Conservation (phyloP, 768 basidiomycete species). For the Leccinellum albellum region DNA sequence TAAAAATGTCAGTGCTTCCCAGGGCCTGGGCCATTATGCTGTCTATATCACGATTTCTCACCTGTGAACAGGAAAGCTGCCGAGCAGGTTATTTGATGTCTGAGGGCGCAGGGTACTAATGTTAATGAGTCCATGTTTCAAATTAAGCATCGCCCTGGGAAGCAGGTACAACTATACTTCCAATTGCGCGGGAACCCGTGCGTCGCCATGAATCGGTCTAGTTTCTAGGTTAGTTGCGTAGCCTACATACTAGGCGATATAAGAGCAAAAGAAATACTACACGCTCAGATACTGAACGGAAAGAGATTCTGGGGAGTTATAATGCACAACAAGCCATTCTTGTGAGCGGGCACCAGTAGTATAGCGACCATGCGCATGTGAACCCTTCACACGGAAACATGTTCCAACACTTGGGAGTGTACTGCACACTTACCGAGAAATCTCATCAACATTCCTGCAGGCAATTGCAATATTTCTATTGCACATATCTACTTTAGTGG, state of each 20-base stretch:
- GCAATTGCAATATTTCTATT: background rate
- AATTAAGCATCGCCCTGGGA: background rate
- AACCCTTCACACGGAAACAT: background rate
- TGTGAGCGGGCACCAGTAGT: too few species aligned
- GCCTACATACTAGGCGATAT: too few species aligned
- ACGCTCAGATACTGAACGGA: background rate
- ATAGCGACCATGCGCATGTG: background rate
- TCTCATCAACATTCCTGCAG: background rate
- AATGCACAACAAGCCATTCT: too few species aligned
- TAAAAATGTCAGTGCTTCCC: background rate
- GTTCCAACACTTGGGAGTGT: background rate
- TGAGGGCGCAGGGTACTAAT: background rate
- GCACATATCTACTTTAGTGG: background rate
- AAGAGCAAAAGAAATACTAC: background rate
- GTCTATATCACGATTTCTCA: background rate
- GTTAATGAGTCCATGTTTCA: background rate
- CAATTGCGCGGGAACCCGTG: background rate
- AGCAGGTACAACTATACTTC: background rate
- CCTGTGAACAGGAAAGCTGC: background rate
- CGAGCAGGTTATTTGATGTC: background rate
- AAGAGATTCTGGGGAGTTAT: background rate
- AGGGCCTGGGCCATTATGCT: background rate
- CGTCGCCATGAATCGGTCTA: background rate
- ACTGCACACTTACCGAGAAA: background rate
- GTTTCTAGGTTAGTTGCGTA: too few species aligned